phyloP scores from a whole-genome alignment of 371 early-diverging fungal species.

The Actinomucor elegans region DNA sequence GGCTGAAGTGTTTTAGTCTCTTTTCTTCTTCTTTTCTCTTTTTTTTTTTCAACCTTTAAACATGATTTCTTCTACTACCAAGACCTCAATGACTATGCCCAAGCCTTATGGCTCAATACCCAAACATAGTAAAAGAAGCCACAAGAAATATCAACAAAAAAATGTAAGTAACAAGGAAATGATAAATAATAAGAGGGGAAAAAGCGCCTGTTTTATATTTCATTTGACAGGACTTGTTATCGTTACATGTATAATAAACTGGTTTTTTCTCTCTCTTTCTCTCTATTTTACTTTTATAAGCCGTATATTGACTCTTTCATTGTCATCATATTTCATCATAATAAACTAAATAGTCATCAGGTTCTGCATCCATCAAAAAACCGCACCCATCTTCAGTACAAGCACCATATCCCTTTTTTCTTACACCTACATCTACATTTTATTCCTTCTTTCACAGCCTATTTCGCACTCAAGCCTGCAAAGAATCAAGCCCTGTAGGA shows the following conservation, averaged over 20 bases:
- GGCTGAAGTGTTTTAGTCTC: not conserved
- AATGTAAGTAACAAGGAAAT: conserved; percentile 12
- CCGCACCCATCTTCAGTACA: too few species aligned
- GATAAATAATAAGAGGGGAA: not conserved
- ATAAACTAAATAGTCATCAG: too few species aligned
- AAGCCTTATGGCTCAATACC: conserved; percentile 33
- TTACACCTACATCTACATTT: conserved; percentile 11
- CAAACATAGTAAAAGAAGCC: conserved; percentile 15
- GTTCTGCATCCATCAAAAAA: too few species aligned
- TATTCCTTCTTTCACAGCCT: conserved; percentile 14
- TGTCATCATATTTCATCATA: too few species aligned
- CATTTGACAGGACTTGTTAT: conserved; percentile 10
- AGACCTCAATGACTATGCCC: conserved; percentile 4
- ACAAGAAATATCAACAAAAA: not conserved
- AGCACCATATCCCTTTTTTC: conserved; percentile 26
- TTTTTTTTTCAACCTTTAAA: not conserved
- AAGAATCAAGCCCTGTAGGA: conserved; percentile 18
- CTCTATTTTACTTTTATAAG: too few species aligned
- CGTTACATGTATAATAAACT: too few species aligned
- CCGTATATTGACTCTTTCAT: too few species aligned
- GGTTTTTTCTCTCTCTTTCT: too few species aligned
- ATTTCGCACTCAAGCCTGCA: conserved; percentile 2
- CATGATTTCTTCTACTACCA: conserved; percentile 2
- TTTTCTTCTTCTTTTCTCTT: not conserved
- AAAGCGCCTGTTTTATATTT: too few species aligned